Percentiles rank a stretch among this genome's conserved stretches.
Conservation (phyloP, 2,329 filamentous ascomycete species). For the Laburnicola sp. region DNA sequence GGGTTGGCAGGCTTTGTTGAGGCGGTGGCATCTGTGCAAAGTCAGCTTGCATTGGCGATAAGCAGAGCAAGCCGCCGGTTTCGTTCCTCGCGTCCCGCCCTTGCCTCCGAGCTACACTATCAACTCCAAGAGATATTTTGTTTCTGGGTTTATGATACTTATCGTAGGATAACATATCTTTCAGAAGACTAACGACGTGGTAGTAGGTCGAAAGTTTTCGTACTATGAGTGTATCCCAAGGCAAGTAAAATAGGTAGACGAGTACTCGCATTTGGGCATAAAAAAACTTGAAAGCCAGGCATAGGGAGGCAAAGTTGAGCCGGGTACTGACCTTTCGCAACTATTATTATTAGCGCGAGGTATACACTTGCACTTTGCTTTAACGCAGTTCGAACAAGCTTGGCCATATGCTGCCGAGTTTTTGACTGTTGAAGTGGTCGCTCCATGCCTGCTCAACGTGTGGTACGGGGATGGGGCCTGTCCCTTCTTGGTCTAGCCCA, state of each 20-base stretch:
- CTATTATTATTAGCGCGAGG: constrained; percentile 2
- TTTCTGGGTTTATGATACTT: no score
- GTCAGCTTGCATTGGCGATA: not conserved
- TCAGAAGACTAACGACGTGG: no score
- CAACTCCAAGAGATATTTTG: no score
- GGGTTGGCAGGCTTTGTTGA: constrained; percentile 23
- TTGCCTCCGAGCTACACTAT: no score
- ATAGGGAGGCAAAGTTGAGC: not conserved
- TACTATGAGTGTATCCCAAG: not conserved
- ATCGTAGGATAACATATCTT: no score
- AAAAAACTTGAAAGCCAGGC: no score
- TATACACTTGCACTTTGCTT: constrained; percentile 17
- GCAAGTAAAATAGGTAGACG: not conserved
- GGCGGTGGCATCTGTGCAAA: constrained; percentile 21
- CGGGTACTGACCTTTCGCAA: constrained; percentile 17
- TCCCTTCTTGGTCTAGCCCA: no score
- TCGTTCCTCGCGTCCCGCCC: no score
- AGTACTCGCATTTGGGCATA: no score
- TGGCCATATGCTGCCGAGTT: constrained; percentile 16
- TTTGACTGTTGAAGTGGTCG: not conserved
- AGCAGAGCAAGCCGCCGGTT: no score
- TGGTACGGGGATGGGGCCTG: not conserved
- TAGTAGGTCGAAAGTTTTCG: no score
- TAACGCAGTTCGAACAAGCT: constrained; percentile 18
- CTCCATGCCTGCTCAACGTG: not conserved